phyloP scores from a whole-genome alignment of 495 filamentous ascomycete genomes.

The Amorphotheca resinae region DNA sequence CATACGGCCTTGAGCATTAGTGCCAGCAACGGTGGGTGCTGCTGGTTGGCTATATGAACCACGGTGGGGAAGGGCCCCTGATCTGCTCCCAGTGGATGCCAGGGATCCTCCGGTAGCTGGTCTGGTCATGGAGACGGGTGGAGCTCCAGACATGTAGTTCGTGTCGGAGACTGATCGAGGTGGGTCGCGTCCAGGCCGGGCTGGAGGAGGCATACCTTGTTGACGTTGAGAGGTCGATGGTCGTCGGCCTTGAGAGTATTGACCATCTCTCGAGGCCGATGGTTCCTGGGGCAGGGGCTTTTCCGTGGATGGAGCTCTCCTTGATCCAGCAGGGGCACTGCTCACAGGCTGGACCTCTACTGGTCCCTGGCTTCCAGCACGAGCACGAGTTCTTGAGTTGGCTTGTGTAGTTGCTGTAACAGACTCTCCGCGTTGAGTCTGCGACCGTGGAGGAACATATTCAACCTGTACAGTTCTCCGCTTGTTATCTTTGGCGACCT shows the following conservation, averaged over 20 bases:
- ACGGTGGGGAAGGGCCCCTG: slow-evolving; percentile 53
- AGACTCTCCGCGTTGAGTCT: slow-evolving; percentile 55
- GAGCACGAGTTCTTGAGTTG: slow-evolving; percentile 22
- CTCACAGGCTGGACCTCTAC: slow-evolving; percentile 18
- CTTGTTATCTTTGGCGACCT: slow-evolving; percentile 68
- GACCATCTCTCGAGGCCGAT: slow-evolving; percentile 22
- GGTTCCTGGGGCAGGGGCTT: slow-evolving; percentile 43
- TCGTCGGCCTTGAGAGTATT: slow-evolving; percentile 30
- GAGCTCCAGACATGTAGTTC: slow-evolving; percentile 29
- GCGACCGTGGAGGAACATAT: slow-evolving; percentile 85
- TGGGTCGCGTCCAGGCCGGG: slow-evolving; percentile 41
- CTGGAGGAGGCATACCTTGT: slow-evolving; percentile 33
- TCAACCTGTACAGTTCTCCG: slow-evolving; percentile 93
- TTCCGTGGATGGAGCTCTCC: slow-evolving; percentile 26
- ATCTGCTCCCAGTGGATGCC: slow-evolving; percentile 47
- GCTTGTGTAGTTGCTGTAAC: slow-evolving; percentile 11
- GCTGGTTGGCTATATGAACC: slow-evolving; percentile 84
- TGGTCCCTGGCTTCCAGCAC: slow-evolving; percentile 22
- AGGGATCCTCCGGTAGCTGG: slow-evolving; percentile 78
- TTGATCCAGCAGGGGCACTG: slow-evolving; percentile 1
- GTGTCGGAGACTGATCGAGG: slow-evolving; percentile 36
- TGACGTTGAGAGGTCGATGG: slow-evolving; percentile 36
- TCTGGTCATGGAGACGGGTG: slow-evolving; percentile 37
- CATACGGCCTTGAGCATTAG: slow-evolving; percentile 83
- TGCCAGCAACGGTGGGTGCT: slow-evolving; percentile 75